Conservation (phyloP, 2,329 filamentous ascomycete species). For the Talaromyces sp. region DNA sequence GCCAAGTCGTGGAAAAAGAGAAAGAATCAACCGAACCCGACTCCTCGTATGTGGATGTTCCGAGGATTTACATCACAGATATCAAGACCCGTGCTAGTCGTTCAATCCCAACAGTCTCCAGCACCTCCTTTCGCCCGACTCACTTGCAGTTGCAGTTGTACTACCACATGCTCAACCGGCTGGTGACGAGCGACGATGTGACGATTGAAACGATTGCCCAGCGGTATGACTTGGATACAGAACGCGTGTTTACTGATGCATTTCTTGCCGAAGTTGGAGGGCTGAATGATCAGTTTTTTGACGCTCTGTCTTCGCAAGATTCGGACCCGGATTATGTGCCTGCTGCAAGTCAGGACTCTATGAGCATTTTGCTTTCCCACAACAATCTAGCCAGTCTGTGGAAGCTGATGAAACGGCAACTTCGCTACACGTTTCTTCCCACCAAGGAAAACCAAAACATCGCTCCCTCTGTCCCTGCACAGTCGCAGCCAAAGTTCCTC, state of each 20-base stretch:
- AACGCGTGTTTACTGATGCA: constrained; percentile 65
- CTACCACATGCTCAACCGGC: constrained; percentile 71
- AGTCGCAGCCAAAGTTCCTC: constrained; percentile 28
- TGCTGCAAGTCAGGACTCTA: constrained; percentile 36
- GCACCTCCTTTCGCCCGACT: constrained; percentile 64
- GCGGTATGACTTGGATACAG: constrained; percentile 64
- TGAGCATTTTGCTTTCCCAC: constrained; percentile 51
- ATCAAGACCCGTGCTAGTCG: constrained; percentile 71
- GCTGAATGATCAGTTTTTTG: constrained; percentile 63
- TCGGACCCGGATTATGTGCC: constrained; percentile 22
- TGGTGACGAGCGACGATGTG: constrained; percentile 62
- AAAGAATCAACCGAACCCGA: constrained; percentile 2
- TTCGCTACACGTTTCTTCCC: constrained; percentile 46
- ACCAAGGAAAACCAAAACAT: constrained; percentile 12
- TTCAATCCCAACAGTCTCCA: constrained; percentile 55
- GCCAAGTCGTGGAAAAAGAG: constrained; percentile 12
- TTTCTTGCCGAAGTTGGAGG: constrained; percentile 72
- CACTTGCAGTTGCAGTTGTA: constrained; percentile 88
- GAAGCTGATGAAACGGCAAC: constrained; percentile 58
- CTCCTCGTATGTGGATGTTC: constrained; percentile 19
- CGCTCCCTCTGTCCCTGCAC: constrained; percentile 25
- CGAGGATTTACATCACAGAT: constrained; percentile 70
- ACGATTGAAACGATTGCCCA: constrained; percentile 63
- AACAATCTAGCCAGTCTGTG: constrained; percentile 58
- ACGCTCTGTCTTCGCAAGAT: constrained; percentile 31